Evolutionary conservation across 768 basidiomycete genomes (phyloP).

Genomic region (Daedaleopsis sinensis): DNA sequence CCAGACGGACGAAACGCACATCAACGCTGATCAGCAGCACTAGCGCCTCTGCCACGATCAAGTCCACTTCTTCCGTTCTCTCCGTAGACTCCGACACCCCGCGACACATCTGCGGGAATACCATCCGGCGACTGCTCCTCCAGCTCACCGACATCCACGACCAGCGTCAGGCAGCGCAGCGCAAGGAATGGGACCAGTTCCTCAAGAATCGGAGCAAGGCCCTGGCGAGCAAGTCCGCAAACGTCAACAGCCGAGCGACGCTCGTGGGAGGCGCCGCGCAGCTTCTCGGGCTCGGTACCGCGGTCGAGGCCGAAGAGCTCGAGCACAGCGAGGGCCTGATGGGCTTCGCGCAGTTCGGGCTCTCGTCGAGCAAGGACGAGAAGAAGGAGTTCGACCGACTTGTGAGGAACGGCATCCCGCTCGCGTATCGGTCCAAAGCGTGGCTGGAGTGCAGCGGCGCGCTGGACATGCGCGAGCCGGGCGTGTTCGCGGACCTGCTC

Average conservation of each 20-base stretch:
- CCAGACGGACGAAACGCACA: constrained; percentile 50
- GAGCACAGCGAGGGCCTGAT: constrained; percentile 84
- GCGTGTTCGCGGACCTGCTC: constrained; percentile 85
- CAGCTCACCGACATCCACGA: constrained; percentile 86
- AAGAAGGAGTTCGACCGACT: constrained; percentile 78
- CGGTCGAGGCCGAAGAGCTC: constrained; percentile 72
- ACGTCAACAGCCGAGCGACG: constrained; percentile 16
- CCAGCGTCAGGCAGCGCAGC: constrained; percentile 63
- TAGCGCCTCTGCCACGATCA: constrained; percentile 19
- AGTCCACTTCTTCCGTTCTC: constrained; percentile 56
- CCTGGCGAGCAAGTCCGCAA: constrained; percentile 33
- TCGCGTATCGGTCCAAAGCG: constrained; percentile 83
- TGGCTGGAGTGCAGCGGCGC: constrained; percentile 96
- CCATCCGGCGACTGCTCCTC: constrained; percentile 71
- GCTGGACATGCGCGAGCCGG: constrained; percentile 90
- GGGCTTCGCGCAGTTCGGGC: constrained; percentile 87
- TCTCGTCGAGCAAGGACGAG: constrained; percentile 70
- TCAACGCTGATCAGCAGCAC: constrained; percentile 38
- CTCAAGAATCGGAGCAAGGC: constrained; percentile 67
- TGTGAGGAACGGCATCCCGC: constrained; percentile 84
- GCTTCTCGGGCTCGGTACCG: constrained; percentile 67
- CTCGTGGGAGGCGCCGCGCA: constrained; percentile 53
- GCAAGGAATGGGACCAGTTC: constrained; percentile 89
- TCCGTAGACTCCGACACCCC: constrained; percentile 64
- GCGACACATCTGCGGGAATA: constrained; percentile 74